These are phyloP conservation scores for Penicillium odoratum DNA, from an alignment of 495 filamentous ascomycete species.

Conservation along the genomic window DNA sequence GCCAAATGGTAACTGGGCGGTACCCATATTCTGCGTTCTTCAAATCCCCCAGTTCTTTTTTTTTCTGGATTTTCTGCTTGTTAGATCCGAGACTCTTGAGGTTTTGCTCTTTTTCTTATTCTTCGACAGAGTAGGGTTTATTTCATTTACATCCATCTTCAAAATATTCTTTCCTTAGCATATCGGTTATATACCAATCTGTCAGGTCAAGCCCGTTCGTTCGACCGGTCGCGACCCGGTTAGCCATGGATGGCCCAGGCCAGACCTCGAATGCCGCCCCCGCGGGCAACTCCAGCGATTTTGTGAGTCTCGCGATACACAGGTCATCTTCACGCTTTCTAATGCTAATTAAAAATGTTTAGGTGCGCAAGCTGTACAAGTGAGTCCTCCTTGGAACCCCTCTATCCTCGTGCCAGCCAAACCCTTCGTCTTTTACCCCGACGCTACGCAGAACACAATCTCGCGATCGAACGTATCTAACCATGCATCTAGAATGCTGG, in stretches of 20 bases:
- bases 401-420: conserved; percentile 7
- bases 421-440: not conserved
- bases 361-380: conserved; percentile 99
- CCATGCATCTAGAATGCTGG: conserved; percentile 74
- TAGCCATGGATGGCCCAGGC: conserved; percentile 48
- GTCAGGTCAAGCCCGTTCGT: conserved; percentile 34
- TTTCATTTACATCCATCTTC: conserved; percentile 4
- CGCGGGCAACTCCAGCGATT: conserved; percentile 75
- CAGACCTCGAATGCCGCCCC: conserved; percentile 52
- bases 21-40: conserved; percentile 15
- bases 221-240: conserved; percentile 50
- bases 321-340: not conserved
- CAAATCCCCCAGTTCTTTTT: conserved; percentile 21
- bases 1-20: conserved; percentile 10
- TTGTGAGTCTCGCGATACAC: conserved; percentile 56
- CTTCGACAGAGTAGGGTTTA: conserved; percentile 8
- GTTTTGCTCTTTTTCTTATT: conserved; percentile 13
- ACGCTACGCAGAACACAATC: not conserved
- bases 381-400: conserved; percentile 45
- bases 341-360: conserved; percentile 32
- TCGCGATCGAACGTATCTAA: conserved; percentile 12
- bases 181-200: conserved; percentile 14
- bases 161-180: conserved; percentile 8
- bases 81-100: not conserved
- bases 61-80: conserved; percentile 16